These are phyloP conservation scores for Monosporascus sp. DNA, from an alignment of 2,329 filamentous ascomycete genomes.

Conservation along the genomic window DNA sequence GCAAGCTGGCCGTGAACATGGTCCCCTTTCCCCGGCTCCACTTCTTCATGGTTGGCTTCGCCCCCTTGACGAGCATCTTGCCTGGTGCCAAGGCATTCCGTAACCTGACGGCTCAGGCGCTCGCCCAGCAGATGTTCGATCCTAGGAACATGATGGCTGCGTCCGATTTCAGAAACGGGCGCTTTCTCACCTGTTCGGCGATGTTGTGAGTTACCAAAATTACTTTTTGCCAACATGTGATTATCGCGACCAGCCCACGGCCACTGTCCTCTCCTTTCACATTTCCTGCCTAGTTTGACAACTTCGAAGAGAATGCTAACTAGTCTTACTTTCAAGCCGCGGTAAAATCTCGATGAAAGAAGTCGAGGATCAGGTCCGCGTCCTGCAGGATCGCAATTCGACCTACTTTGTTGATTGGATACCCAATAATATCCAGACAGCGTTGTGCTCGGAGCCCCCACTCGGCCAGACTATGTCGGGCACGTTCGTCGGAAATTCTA, in stretches of 20 bases:
- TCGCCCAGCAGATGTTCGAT: constrained; percentile 99
- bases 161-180: constrained; percentile 98
- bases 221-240: no score
- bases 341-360: constrained; percentile 99
- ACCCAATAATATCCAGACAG: constrained; percentile 99
- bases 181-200: constrained; percentile 98
- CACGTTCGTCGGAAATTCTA: constrained; percentile 98
- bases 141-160: constrained; percentile 99
- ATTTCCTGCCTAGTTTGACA: constrained; percentile 13
- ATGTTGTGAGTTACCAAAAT: constrained; percentile 66
- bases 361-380: constrained; percentile 99
- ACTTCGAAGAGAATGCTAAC: constrained; percentile 7
- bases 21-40: constrained; percentile 99
- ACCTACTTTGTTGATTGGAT: constrained; percentile 99
- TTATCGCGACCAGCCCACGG: no score
- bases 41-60: constrained; percentile 99
- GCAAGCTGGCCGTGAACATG: constrained; percentile 99
- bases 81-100: constrained; percentile 91
- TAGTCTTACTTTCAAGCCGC: constrained; percentile 52
- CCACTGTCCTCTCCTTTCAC: not conserved
- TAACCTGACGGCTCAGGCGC: constrained; percentile 92
- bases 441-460: constrained; percentile 96
- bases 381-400: constrained; percentile 99
- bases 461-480: constrained; percentile 98
- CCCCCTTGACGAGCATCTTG: constrained; percentile 76